Evolutionary conservation across 768 basidiomycete species (phyloP).

Genomic region (Suillus decipiens): DNA sequence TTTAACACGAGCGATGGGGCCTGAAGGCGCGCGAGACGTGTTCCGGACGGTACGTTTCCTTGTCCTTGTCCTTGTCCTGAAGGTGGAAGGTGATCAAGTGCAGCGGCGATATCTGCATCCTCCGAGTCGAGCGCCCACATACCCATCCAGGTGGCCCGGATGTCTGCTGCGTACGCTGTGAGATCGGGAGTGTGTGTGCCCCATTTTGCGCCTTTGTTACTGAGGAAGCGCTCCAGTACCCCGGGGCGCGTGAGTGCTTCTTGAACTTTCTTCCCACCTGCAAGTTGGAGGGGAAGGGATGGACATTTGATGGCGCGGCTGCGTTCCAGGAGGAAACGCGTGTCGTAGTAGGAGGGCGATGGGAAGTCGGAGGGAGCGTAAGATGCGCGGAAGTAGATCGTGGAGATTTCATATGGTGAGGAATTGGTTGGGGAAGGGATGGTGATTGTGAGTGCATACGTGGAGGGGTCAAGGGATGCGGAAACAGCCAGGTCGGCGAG

Average conservation of each 20-base stretch:
- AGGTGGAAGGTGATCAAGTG: conserved; percentile 6
- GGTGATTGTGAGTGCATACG: conserved; percentile 44
- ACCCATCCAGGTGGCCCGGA: conserved; percentile 81
- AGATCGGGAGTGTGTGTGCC: conserved; percentile 36
- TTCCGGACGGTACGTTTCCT: conserved; percentile 23
- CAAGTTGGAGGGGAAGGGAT: conserved; percentile 86
- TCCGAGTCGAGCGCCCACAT: conserved; percentile 77
- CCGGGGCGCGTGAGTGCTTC: conserved; percentile 78
- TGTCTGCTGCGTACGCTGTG: conserved; percentile 36
- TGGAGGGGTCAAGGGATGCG: conserved; percentile 53
- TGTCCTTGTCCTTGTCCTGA: background rate
- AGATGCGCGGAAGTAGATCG: conserved; percentile 89
- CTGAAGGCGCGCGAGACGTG: conserved; percentile 22
- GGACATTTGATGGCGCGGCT: conserved; percentile 93
- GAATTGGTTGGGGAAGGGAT: conserved; percentile 11
- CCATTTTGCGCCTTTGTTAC: conserved; percentile 36
- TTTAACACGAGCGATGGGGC: conserved; percentile 79
- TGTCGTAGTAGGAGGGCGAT: conserved; percentile 60
- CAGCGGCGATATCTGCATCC: conserved; percentile 16
- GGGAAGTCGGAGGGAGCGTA: conserved; percentile 86
- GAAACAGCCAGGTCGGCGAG: conserved; percentile 64
- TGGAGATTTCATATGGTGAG: conserved; percentile 66
- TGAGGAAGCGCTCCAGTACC: conserved; percentile 73
- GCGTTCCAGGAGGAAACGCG: conserved; percentile 77
- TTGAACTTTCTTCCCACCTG: conserved; percentile 95